Conservation (phyloP, 371 early-diverging fungal species). For the Mucor saturninus region DNA sequence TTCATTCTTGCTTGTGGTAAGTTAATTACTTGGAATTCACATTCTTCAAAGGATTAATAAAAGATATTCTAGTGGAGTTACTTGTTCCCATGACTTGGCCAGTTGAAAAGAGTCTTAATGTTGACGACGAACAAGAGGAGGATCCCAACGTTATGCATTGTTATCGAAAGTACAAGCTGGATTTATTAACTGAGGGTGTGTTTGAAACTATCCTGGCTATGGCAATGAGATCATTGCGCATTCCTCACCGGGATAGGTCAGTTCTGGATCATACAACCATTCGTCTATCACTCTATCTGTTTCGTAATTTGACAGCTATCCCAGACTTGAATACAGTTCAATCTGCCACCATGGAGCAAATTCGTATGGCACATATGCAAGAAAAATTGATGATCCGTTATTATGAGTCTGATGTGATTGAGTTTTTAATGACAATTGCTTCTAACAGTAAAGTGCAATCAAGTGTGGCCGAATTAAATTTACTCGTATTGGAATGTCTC, state of each 20-base stretch:
- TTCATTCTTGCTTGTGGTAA: conserved; percentile 66
- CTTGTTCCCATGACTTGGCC: conserved; percentile 80
- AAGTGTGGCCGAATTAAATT: conserved; percentile 68
- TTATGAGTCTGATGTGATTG: conserved; percentile 57
- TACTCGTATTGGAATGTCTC: conserved; percentile 65
- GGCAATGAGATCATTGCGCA: conserved; percentile 57
- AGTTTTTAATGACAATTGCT: conserved; percentile 64
- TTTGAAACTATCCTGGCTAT: conserved; percentile 50
- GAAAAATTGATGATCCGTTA: conserved; percentile 60
- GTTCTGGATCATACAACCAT: conserved; percentile 73
- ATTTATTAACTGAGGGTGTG: conserved; percentile 63
- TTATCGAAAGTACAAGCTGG: conserved; percentile 71
- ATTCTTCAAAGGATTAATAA: not conserved
- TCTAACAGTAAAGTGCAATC: conserved; percentile 54
- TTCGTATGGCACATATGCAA: conserved; percentile 64
- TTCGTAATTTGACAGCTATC: conserved; percentile 84
- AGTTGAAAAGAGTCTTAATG: conserved; percentile 30
- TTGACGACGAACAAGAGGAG: conserved; percentile 46
- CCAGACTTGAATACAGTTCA: conserved; percentile 63
- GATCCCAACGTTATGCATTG: conserved; percentile 57
- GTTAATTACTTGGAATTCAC: not conserved
- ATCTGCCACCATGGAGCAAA: conserved; percentile 49
- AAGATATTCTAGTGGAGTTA: conserved; percentile 60
- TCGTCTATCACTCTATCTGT: conserved; percentile 74
- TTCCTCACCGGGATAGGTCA: conserved; percentile 61